A percentile compares a stretch with the other conserved stretches of the same genome.
phyloP scores from a whole-genome alignment of 78 protist species.

The Dictyostelium discoideum region DNA sequence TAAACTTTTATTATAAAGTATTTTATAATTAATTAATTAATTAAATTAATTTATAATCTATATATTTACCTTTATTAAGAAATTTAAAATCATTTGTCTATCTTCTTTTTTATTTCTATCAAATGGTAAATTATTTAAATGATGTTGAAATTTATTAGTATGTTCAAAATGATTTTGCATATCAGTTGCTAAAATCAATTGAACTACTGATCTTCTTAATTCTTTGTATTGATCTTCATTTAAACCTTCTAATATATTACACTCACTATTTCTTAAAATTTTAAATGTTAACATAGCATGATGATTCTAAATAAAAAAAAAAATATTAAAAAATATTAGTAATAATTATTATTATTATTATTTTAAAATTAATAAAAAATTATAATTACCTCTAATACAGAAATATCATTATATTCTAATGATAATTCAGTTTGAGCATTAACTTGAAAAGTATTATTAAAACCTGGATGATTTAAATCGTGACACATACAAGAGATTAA shows the following conservation, averaged over 20 bases:
- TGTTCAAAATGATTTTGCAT: conserved; percentile 76
- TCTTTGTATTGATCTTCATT: conserved; percentile 78
- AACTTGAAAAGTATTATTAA: conserved; percentile 86
- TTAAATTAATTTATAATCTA: neutral
- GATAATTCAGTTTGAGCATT: conserved; percentile 87
- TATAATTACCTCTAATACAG: conserved; percentile 83
- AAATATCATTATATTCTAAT: conserved; percentile 85
- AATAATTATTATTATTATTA: neutral
- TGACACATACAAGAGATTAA: conserved; percentile 89
- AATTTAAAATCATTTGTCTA: conserved; percentile 74
- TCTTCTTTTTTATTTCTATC: conserved; percentile 78
- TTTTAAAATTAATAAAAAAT: no score
- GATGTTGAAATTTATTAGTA: conserved; percentile 72
- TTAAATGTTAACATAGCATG: conserved; percentile 90
- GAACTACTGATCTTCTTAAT: conserved; percentile 76
- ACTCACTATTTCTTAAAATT: conserved; percentile 77
- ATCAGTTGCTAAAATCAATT: conserved; percentile 73
- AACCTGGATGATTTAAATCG: conserved; percentile 94
- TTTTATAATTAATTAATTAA: no score
- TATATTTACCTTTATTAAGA: conserved; percentile 43
- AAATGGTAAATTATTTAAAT: conserved; percentile 60
- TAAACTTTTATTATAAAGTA: neutral
- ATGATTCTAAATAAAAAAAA: conserved; percentile 78
- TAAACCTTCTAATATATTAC: conserved; percentile 85
- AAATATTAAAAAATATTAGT: neutral